Base-by-base conservation (phyloP, 306 rosid species). In the Vigna mungo region DNA sequence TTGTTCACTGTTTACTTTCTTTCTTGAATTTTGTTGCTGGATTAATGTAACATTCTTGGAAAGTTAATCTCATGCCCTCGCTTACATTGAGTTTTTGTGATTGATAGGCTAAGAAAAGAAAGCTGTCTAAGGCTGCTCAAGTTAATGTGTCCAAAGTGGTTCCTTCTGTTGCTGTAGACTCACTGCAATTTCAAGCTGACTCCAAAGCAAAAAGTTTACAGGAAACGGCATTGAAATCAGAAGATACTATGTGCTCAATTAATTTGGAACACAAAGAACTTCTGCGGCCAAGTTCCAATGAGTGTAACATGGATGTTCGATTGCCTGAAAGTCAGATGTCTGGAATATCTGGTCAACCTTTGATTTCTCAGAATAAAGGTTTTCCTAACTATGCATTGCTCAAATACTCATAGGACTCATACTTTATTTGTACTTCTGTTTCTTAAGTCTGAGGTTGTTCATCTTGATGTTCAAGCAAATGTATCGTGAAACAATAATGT, bases 51-150 rank as follows among this genome's bases (percentile, higher is more conserved):
- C 49, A 9, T 75, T 56, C 48, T 16, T 76, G 52, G 72, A 84
- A 17, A 64, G 7, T 62, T 56, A 7, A 20, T 48, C 20, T 64
- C 74, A 18, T 56, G 20, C 44, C 27, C 72, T 71, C 58, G 16
- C 71, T 7, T 71, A 32, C 21, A 32, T 15, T 77, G 78, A 53
- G 69, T 76, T 34, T 74, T 71, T 76, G 64, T 81, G 48, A 49
- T 71, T 63, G 55, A 56, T 77, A 94, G 98, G 84, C 82, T 75
- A 92, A 85, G 83, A 85, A 60, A 72, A 66, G 79, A 60, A 94
- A 84, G 86, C 76, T 59, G 68, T 49, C 74, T 52, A 78, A 86
- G 71, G 72, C 69, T n/a, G 79, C 60, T 72, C 87, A 61, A 69
- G 34, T 61, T 15, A 84, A 72, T 78, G 76, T 65, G 74, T 79